Percentiles rank a stretch among this genome's conserved stretches.
These are phyloP conservation scores for Xerophyta viscosa DNA, from an alignment of 106 monocot genomes.

Conservation along the genomic window DNA sequence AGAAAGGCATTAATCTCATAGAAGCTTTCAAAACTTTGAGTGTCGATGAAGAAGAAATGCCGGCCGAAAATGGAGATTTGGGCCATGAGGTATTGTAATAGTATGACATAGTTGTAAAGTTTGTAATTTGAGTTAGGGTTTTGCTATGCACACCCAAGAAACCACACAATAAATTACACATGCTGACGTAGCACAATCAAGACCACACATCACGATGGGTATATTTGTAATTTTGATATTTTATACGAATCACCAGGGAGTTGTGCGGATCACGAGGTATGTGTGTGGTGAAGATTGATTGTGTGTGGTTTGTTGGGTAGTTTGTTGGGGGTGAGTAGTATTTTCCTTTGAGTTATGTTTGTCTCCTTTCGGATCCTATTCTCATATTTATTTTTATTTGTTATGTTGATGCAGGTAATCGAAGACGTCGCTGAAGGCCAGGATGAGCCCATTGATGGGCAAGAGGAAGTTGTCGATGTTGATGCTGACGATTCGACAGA, in stretches of 20 bases:
- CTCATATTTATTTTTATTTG: neutral
- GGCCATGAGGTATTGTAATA: constrained; percentile 31
- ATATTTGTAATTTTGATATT: no score
- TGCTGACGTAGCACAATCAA: no score
- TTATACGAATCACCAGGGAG: no score
- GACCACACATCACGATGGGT: no score
- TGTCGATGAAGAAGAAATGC: constrained; percentile 33
- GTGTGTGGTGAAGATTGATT: no score
- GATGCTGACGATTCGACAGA: constrained; percentile 63
- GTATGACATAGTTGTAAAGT: neutral
- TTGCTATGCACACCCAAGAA: no score
- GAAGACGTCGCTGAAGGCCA: constrained; percentile 28
- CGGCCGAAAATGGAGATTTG: constrained; percentile 62
- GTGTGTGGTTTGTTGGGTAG: no score
- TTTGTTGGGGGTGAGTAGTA: no score
- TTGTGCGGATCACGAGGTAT: no score
- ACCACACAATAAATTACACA: no score
- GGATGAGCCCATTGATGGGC: constrained; percentile 40
- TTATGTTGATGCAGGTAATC: constrained; percentile 10
- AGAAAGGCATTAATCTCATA: constrained; percentile 42
- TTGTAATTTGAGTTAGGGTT: neutral
- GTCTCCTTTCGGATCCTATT: neutral
- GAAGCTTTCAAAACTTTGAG: constrained; percentile 87
- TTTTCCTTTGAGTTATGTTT: no score
- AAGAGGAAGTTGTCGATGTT: constrained; percentile 49